phyloP scores from a whole-genome alignment of 176 grass and related monocot species.

The Paspalum notatum region DNA sequence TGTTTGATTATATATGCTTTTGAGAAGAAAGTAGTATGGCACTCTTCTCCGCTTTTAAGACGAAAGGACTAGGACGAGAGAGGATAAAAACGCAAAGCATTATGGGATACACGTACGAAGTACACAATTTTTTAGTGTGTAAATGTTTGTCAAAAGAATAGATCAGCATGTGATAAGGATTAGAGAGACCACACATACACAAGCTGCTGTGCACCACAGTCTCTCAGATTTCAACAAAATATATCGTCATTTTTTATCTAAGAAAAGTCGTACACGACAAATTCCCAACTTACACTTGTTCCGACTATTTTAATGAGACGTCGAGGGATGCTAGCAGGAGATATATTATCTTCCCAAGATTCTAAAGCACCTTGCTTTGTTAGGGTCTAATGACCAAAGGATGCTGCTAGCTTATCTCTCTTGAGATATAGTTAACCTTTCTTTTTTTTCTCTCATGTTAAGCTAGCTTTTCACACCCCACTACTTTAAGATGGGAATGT shows the following conservation, averaged over 20 bases:
- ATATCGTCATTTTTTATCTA: conserved; percentile 45
- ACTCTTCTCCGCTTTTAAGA: conserved; percentile 51
- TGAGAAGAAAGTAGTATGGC: conserved; percentile 42
- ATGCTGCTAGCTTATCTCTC: conserved; percentile 63
- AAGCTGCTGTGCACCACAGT: conserved; percentile 3
- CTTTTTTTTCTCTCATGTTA: conserved; percentile 54
- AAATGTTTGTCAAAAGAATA: conserved; percentile 51
- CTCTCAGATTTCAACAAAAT: conserved; percentile 22
- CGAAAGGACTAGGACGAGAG: neutral
- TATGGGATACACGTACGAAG: conserved; percentile 39
- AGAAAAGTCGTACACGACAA: conserved; percentile 50
- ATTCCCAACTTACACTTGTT: conserved; percentile 56
- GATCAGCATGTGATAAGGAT: conserved; percentile 53
- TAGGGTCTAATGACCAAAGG: conserved; percentile 62
- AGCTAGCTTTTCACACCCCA: conserved; percentile 68
- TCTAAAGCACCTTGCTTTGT: conserved; percentile 68
- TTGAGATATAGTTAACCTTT: conserved; percentile 51
- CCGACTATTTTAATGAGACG: conserved; percentile 40
- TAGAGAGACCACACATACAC: neutral
- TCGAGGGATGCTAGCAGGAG: conserved; percentile 24
- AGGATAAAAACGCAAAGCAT: conserved; percentile 40
- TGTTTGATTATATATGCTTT: conserved; percentile 23
- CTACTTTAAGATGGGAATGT: conserved; percentile 72
- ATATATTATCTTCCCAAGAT: conserved; percentile 75
- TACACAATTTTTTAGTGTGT: conserved; percentile 30